These are phyloP conservation scores for Ganoderma multipileum DNA, from an alignment of 1,284 basidiomycete species.

Conservation along the genomic window DNA sequence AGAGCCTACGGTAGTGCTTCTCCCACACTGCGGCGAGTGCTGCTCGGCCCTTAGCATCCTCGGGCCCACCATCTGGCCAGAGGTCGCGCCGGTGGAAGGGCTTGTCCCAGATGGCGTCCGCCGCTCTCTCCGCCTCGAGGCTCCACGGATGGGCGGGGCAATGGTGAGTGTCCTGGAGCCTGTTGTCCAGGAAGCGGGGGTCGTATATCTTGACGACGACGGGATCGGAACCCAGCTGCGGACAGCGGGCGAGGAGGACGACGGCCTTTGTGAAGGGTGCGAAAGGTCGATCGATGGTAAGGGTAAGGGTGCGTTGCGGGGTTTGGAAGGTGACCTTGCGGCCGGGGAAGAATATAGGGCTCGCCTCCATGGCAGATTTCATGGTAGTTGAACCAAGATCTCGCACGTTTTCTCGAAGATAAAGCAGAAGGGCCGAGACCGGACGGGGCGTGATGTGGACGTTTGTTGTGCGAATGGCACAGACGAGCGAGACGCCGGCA, in stretches of 20 bases:
- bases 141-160: slow-evolving; percentile 6
- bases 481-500: no score
- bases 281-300: slow-evolving; percentile 1
- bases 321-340: background rate
- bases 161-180: background rate
- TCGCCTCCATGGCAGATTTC: background rate
- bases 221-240: slow-evolving; percentile 3
- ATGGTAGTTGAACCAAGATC: background rate
- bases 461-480: no score
- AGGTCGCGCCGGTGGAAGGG: background rate
- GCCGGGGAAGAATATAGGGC: slow-evolving; percentile 1
- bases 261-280: slow-evolving; percentile 1
- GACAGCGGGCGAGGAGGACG: slow-evolving; percentile 6
- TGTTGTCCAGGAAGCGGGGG: slow-evolving; percentile 16
- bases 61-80: slow-evolving; percentile 7
- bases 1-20: background rate
- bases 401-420: no score
- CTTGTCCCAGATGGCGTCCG: background rate
- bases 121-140: slow-evolving; percentile 5
- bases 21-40: slow-evolving; percentile 12
- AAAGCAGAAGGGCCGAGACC: no score
- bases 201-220: slow-evolving; percentile 25
- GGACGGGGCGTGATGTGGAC: no score
- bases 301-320: background rate
- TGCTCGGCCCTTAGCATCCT: slow-evolving; percentile 1